Evolutionary conservation across 208 protist genomes (phyloP).

Genomic region (Trypanosoma vivax): DNA sequence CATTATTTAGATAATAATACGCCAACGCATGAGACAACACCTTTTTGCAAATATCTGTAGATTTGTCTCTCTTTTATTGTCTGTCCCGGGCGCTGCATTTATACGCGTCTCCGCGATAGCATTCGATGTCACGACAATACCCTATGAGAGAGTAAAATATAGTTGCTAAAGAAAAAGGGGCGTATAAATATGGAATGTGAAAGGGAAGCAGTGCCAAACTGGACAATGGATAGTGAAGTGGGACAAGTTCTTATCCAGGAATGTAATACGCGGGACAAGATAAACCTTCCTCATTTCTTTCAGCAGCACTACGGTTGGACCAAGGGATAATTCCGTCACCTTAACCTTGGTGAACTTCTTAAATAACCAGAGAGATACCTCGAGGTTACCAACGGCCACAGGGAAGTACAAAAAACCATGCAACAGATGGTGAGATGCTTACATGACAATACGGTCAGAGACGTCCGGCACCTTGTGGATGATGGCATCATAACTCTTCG

Average conservation of each 20-base stretch:
- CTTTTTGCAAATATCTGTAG: not conserved
- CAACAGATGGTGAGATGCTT: not conserved
- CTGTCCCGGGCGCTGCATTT: not conserved
- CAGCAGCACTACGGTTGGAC: not conserved
- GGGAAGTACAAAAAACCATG: not conserved
- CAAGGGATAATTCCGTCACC: not conserved
- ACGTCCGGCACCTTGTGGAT: not conserved
- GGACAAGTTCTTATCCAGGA: too few species aligned
- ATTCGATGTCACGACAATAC: not conserved
- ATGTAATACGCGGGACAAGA: too few species aligned
- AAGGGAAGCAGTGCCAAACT: too few species aligned
- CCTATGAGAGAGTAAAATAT: not conserved
- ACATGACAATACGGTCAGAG: not conserved
- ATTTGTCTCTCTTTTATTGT: not conserved
- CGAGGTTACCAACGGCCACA: not conserved
- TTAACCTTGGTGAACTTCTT: not conserved
- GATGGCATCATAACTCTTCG: not conserved
- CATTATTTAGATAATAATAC: too few species aligned
- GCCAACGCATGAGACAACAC: not conserved
- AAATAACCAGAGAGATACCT: not conserved
- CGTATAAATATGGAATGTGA: too few species aligned
- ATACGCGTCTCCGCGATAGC: not conserved
- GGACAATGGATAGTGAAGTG: too few species aligned
- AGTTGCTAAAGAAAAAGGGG: not conserved
- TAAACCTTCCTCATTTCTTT: not conserved